Evolutionary conservation across 208 protist species (phyloP), one percentile per base, ranked within the genome.

Genomic region (Acanthamoeba pearcei): DNA sequence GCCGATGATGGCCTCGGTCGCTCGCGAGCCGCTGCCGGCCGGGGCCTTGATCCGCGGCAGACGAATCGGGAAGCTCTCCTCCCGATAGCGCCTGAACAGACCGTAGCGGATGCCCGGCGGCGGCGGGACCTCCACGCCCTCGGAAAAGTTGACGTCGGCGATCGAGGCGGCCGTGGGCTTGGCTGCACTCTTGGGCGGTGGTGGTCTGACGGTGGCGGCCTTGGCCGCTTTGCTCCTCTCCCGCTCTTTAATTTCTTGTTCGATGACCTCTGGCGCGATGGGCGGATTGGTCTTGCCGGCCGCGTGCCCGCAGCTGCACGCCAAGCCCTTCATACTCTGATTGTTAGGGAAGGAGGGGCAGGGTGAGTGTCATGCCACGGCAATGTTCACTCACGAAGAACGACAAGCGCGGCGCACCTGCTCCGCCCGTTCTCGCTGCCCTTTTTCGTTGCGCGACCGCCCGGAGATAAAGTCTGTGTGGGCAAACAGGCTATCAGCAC

Each of bases 181-280:
- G n/a, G 29, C 10, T 10, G 24, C 66, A 53, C 8, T 15, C 74
- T 83, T 5, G 38, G 13, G 22, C n/a, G 15, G 38, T 13, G 38
- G 74, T 24, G 6, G 17, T 5, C 53, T 22, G 46, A 29, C 38
- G 5, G 27, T 24, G 12, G 12, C 5, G 19, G 19, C n/a, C 35
- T 83, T 83, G 74, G 74, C 42, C 10, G 35, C 6, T 38, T 46
- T 83, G 6, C 22, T 4, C 13, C 6, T 15, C 74, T 55, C 19
- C 19, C 74, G 46, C 74, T 55, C 42, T 13, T 12, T 2, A 24
- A 83, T 13, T 24, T 83, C 74, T 1, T 38, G 35, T 9, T 53
- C 19, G 38, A 83, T 83, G 38, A 83, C 74, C 22, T 83, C 74
- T 42, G 74, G 46, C 42, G 74, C 74, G 46, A 83, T 83, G 19